phyloP scores from a whole-genome alignment of 2,329 filamentous ascomycete genomes.

The Talaromyces funiculosus region DNA sequence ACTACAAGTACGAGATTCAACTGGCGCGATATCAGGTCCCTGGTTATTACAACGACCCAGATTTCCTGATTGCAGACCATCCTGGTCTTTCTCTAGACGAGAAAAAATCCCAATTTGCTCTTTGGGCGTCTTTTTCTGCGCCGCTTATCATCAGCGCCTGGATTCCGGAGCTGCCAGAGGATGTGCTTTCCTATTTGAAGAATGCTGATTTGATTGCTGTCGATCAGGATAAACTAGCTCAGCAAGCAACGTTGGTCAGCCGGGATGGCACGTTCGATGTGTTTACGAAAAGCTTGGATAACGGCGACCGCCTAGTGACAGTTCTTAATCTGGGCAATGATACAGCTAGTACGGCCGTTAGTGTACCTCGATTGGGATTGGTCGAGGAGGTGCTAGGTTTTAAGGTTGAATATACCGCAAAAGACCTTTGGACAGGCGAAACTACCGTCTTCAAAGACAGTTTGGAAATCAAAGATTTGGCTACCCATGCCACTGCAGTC shows the following conservation, averaged over 20 bases:
- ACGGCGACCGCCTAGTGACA: constrained; percentile 45
- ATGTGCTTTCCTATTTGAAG: constrained; percentile 33
- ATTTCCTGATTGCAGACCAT: constrained; percentile 48
- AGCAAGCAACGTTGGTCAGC: constrained; percentile 46
- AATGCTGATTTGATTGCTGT: constrained; percentile 41
- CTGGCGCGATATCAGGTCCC: constrained; percentile 42
- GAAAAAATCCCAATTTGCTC: constrained; percentile 44
- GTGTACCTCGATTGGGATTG: constrained; percentile 35
- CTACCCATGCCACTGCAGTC: constrained; percentile 39
- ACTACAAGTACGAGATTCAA: constrained; percentile 43
- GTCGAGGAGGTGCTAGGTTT: constrained; percentile 16
- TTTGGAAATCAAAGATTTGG: constrained; percentile 26
- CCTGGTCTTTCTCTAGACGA: constrained; percentile 40
- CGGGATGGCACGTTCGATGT: constrained; percentile 42
- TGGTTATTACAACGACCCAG: constrained; percentile 45
- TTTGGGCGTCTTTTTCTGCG: constrained; percentile 49
- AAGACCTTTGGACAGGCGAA: constrained; percentile 42
- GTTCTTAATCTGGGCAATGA: constrained; percentile 41
- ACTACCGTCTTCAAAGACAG: constrained; percentile 19
- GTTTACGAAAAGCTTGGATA: constrained; percentile 43
- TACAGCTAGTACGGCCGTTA: constrained; percentile 26
- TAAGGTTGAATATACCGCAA: constrained; percentile 27
- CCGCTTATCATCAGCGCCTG: constrained; percentile 47
- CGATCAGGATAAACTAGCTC: constrained; percentile 39
- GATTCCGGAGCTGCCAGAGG: constrained; percentile 32